Evolutionary conservation across 192 early-diverging fungal genomes (phyloP).

Genomic region (Podila minutissima): DNA sequence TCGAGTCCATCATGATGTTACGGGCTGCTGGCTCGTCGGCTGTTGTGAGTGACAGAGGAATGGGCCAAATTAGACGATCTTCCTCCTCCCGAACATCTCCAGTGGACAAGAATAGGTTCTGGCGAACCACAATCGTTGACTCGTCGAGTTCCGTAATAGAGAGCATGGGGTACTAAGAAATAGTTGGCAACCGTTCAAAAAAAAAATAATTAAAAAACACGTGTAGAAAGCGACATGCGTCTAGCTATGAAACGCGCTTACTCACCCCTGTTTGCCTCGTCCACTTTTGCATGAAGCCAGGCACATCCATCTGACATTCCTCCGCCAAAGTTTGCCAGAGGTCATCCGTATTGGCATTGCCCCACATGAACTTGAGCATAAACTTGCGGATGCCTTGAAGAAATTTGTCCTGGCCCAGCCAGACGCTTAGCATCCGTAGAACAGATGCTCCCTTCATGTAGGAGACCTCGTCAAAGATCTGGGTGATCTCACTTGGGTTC

Average conservation of each 20-base stretch:
- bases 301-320: constrained; percentile 73
- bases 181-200: not conserved
- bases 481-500: constrained; percentile 74
- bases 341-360: constrained; percentile 78
- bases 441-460: constrained; percentile 87
- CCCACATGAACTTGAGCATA: constrained; percentile 74
- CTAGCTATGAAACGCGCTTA: not conserved
- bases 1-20: constrained; percentile 61
- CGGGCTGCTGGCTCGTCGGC: constrained; percentile 59
- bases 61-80: constrained; percentile 83
- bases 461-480: constrained; percentile 89
- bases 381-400: constrained; percentile 65
- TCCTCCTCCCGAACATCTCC: constrained; percentile 85
- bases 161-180: constrained; percentile 33
- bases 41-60: constrained; percentile 59
- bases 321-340: constrained; percentile 76
- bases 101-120: constrained; percentile 86
- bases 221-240: too few species aligned
- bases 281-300: constrained; percentile 79
- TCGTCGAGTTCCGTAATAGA: constrained; percentile 39
- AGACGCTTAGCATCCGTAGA: constrained; percentile 83
- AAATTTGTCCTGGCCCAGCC: constrained; percentile 61
- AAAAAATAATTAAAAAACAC: not conserved
- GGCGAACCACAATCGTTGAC: constrained; percentile 61
- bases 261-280: constrained; percentile 83